These are phyloP conservation scores for Capsicum pubescens DNA, from an alignment of 257 asterid species.

Conservation along the genomic window DNA sequence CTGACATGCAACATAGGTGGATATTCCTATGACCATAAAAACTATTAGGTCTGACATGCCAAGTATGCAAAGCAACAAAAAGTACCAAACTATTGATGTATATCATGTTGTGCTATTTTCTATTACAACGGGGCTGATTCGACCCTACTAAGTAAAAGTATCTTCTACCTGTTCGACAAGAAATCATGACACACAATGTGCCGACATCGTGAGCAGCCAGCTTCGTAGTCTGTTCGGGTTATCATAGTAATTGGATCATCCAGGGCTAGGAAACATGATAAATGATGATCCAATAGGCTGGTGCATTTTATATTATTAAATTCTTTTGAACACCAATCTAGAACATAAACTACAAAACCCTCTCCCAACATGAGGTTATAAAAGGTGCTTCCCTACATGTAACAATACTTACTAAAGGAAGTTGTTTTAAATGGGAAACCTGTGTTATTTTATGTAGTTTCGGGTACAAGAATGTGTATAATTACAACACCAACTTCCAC, in stretches of 20 bases:
- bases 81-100: neutral
- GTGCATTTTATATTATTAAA: neutral
- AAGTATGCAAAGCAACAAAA: conserved; percentile 6
- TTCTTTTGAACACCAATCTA: neutral
- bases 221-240: neutral
- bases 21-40: neutral
- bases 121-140: neutral
- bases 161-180: neutral
- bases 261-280: neutral
- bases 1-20: too few species aligned
- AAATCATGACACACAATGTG: neutral
- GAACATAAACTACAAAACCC: neutral
- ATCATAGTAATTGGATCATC: neutral
- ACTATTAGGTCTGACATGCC: neutral
- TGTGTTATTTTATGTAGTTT: too few species aligned
- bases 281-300: neutral
- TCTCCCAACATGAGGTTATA: neutral
- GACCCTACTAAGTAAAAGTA: neutral
- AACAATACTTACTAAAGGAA: neutral
- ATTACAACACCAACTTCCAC: too few species aligned
- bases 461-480: too few species aligned
- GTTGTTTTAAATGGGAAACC: neutral
- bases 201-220: neutral
- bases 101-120: neutral
- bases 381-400: neutral